A percentile compares a stretch with the other conserved stretches of the same genome.
These are phyloP conservation scores for Claviceps quebecensis DNA, from an alignment of 2,329 filamentous ascomycete genomes.

Conservation along the genomic window DNA sequence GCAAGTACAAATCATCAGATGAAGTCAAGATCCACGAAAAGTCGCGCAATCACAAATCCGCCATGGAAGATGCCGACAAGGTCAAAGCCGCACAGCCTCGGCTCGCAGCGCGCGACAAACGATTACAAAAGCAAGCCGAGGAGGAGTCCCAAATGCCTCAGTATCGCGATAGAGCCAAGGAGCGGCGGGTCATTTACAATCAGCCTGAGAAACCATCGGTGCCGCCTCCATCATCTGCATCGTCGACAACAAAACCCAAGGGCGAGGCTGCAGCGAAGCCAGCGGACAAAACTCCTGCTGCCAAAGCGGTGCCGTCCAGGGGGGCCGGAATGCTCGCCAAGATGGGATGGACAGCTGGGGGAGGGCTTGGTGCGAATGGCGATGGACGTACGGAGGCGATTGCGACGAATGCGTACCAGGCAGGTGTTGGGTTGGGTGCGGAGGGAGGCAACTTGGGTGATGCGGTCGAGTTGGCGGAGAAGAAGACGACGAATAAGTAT, in stretches of 20 bases:
- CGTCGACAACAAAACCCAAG: slow-evolving; percentile 21
- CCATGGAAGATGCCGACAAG: slow-evolving; percentile 24
- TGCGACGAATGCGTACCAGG: slow-evolving; percentile 48
- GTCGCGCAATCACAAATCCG: slow-evolving; percentile 27
- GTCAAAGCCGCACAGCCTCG: slow-evolving; percentile 34
- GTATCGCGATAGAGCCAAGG: slow-evolving; percentile 55
- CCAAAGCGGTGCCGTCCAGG: slow-evolving; percentile 35
- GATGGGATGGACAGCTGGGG: slow-evolving; percentile 56
- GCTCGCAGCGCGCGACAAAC: slow-evolving; percentile 25
- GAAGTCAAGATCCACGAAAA: slow-evolving; percentile 29
- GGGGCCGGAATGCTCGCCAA: slow-evolving; percentile 55
- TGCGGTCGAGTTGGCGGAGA: slow-evolving; percentile 47
- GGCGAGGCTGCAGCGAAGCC: slow-evolving; percentile 11
- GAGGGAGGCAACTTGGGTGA: slow-evolving; percentile 57
- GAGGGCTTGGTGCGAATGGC: slow-evolving; percentile 49
- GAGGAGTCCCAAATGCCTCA: slow-evolving; percentile 14
- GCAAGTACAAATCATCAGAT: slow-evolving; percentile 29
- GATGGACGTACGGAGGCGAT: slow-evolving; percentile 51
- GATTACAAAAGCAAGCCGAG: slow-evolving; percentile 17
- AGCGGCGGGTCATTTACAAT: slow-evolving; percentile 47
- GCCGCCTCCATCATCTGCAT: neutral
- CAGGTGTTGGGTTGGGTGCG: slow-evolving; percentile 56
- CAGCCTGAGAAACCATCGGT: slow-evolving; percentile 40
- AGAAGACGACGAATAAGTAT: slow-evolving; percentile 46
- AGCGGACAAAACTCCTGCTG: slow-evolving; percentile 7